Evolutionary conservation across 306 rosid genomes (phyloP), one percentile per base, ranked within the genome.

Genomic region (Cucumis melo): DNA sequence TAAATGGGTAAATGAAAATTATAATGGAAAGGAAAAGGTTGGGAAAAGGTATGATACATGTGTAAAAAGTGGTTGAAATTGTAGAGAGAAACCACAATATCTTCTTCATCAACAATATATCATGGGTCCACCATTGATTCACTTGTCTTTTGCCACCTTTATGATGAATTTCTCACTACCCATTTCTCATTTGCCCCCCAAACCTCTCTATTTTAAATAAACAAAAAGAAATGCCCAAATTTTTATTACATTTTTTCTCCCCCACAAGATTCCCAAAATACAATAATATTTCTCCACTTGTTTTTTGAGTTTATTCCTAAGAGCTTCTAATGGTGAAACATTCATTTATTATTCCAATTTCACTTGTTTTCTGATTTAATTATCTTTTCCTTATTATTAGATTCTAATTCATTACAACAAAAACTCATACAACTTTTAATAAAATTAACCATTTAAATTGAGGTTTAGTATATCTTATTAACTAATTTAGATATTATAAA

Each of bases 111-210:
- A 66, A 66, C 73, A 66, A 41, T 66, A 41, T 66, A 41, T 39
- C 23, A 39, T 41, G 73, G 73, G 32, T 5, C 73, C 73, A 66
- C 73, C 10, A 41, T 41, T 66, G 54, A 66, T 66, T 66, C 73
- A 66, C 53, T 41, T 66, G 73, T 66, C 73, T 66, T 66, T 66
- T n/a, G 19, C 54, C 73, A 66, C 73, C 54, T n/a, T 41, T 66
- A 66, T 66, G 54, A 66, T 66, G 16, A 66, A 64, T 38, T 38
- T 17, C 50, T 36, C 48, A 63, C 48, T 8, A 44, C 48, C 46
- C 48, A 34, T 34, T 64, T 64, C 16, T 7, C 21, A 32, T 62
- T 62, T 62, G 44, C 71, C 71, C 48, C 36, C 36, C 36, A 38
- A 38, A 38, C 29, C 29, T 27, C 29, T 1, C 29, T 27, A 27